Evolutionary conservation across 2,329 filamentous ascomycete genomes (phyloP), one percentile per base, ranked within the genome.

Genomic region (Colletotrichum destructivum): DNA sequence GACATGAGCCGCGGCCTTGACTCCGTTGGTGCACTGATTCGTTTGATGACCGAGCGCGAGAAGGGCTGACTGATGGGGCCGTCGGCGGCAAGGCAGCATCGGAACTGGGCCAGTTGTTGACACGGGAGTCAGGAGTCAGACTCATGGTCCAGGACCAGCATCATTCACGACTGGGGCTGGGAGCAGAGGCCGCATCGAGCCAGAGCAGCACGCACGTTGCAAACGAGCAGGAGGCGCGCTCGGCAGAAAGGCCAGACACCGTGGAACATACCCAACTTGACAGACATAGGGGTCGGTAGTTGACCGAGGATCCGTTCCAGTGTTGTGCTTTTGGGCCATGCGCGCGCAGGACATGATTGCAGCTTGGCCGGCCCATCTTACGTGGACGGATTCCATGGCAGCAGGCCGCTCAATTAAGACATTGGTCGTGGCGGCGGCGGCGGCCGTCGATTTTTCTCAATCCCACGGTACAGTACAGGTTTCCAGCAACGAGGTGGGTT

Each of bases 41-140:
- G 52, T 68, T 62, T 59, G 68, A 68, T 71, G 68, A 67, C 67
- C 62, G 49, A 71, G 42, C 64, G 57, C 54, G 64, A 44, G 49
- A 42, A 68, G 64, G 51, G 42, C 54, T 57, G 66, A 46, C 52
- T 46, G 66, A 65, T n/a, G 54, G 61, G 47, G 47, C 47, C 31
- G 64, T 57, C 42, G 42, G 51, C 66, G n/a, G 31, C 52, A 35
- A 23, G 18, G 55, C 47, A 67, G 52, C 69, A 54, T 47, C 11
- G 38, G 51, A n/a, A 44, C 51, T 62, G 69, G 63, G 42, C 18
- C 63, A 49, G n/a, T n/a, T n/a, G 26, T 23, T 62, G 15, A 57
- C 47, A 57, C 60, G 57, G 52, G 65, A 56, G 46, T 69, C 52
- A 57, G 52, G 57, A 46, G 26, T 26, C 38, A 23, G 23, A 38